phyloP scores from a whole-genome alignment of 208 protist species.

The Strigomonas culicis region DNA sequence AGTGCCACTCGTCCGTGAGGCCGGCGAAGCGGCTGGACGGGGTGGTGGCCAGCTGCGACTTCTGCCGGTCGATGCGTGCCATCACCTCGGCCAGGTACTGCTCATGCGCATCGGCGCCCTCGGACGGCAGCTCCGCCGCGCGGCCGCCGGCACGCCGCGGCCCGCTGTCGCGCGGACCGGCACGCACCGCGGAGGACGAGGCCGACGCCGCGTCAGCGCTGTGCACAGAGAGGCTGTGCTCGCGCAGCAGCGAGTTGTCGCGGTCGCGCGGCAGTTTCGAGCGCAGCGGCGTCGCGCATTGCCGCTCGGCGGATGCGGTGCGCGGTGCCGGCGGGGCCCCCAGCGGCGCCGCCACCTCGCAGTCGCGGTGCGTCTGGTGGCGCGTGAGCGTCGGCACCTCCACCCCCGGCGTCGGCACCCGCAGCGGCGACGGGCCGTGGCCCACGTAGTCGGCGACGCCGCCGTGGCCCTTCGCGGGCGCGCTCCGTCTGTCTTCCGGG shows the following conservation, averaged over 20 bases:
- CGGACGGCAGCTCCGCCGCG: neutral
- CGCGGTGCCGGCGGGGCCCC: no score
- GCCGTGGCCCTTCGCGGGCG: no score
- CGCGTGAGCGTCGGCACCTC: no score
- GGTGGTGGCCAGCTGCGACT: neutral
- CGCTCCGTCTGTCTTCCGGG: no score
- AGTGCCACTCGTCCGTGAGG: conserved; percentile 67
- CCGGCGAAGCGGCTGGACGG: conserved; percentile 9
- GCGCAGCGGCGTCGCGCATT: neutral
- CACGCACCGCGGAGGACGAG: conserved; percentile 20
- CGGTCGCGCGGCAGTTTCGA: neutral
- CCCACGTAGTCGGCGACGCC: no score
- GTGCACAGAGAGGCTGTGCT: conserved; percentile 13
- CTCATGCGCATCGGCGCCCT: conserved; percentile 25
- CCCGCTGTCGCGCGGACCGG: conserved; percentile 20
- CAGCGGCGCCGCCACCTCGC: no score
- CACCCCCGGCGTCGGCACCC: no score
- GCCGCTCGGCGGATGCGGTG: no score
- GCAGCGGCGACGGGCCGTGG: no score
- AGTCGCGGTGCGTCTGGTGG: no score
- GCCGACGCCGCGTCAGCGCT: conserved; percentile 14
- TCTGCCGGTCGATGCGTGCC: conserved; percentile 24
- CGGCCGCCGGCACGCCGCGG: neutral
- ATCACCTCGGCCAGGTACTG: conserved; percentile 40
- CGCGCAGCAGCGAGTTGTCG: neutral